These are phyloP conservation scores for Huntiella decipiens DNA, from an alignment of 2,329 filamentous ascomycete species.

Conservation along the genomic window DNA sequence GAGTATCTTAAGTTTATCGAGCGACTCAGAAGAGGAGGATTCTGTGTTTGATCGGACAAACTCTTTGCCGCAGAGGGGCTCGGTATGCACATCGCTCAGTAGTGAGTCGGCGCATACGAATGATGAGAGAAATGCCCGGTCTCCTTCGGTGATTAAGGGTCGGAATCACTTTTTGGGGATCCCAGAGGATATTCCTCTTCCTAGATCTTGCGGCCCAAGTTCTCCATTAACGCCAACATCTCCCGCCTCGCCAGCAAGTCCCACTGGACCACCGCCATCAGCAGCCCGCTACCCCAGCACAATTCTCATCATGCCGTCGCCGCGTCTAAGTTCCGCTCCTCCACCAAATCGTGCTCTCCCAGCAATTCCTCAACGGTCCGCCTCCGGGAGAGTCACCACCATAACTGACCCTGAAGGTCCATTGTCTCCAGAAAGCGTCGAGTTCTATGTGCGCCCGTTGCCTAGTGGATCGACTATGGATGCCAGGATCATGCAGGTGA, in stretches of 20 bases:
- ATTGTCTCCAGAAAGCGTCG: constrained; percentile 31
- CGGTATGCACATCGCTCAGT: constrained; percentile 10
- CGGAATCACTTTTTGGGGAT: constrained; percentile 27
- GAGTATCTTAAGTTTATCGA: constrained; percentile 37
- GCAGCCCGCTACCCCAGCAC: constrained; percentile 1
- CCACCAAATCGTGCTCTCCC: constrained; percentile 10
- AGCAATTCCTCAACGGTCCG: constrained; percentile 4
- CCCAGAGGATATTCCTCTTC: constrained; percentile 15
- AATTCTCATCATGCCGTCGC: constrained; percentile 3
- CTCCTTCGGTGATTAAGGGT: constrained; percentile 18
- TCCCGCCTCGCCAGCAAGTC: constrained; percentile 14
- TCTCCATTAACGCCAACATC: constrained; percentile 1
- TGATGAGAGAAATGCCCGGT: constrained; percentile 9
- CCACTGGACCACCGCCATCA: constrained; percentile 8
- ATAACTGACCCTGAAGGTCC: constrained; percentile 29
- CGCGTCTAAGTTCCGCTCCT: constrained; percentile 1
- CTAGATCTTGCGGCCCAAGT: constrained; percentile 5
- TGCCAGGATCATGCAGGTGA: constrained; percentile 36
- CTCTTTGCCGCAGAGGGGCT: constrained; percentile 8
- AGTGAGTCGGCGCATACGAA: constrained; percentile 8
- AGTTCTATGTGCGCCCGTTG: constrained; percentile 26
- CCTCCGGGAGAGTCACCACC: constrained; percentile 13
- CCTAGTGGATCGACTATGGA: constrained; percentile 21
- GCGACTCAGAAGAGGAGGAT: constrained; percentile 35
- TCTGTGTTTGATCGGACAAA: constrained; percentile 11